phyloP scores from a whole-genome alignment of 352 stramenopile species.

The Phytophthora idaei region DNA sequence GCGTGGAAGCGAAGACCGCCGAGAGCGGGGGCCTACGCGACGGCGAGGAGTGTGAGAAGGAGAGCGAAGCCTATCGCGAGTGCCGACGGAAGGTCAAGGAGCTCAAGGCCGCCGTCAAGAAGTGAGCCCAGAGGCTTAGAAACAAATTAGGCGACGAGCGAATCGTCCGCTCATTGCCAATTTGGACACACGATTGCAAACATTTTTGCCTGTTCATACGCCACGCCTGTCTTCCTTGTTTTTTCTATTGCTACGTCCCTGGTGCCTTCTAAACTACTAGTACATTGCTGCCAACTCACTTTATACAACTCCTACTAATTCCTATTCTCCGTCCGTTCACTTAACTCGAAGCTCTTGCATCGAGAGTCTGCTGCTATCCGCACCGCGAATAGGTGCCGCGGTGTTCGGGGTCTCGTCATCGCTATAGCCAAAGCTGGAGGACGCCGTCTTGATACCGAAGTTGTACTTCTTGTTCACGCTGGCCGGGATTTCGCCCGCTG shows the following conservation, averaged over 20 bases:
- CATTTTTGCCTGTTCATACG: conserved; percentile 15
- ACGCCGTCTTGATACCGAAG: conserved; percentile 37
- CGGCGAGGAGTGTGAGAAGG: conserved; percentile 71
- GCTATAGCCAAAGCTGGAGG: conserved; percentile 43
- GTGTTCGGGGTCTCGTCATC: conserved; percentile 35
- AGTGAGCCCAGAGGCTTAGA: conserved; percentile 3
- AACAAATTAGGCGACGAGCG: conserved; percentile 1
- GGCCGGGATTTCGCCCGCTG: neutral
- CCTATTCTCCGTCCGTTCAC: conserved; percentile 1
- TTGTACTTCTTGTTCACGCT: conserved; percentile 33
- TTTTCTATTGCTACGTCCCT: conserved; percentile 19
- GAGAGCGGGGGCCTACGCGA: conserved; percentile 70
- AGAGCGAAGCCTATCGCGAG: conserved; percentile 68
- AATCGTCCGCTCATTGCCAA: neutral
- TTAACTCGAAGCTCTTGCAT: conserved; percentile 33
- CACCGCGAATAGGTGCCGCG: conserved; percentile 10
- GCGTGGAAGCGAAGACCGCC: conserved; percentile 61
- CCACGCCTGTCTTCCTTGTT: conserved; percentile 6
- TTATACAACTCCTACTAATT: conserved; percentile 9
- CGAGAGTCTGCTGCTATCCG: conserved; percentile 20
- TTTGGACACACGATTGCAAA: conserved; percentile 8
- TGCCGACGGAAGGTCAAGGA: conserved; percentile 57
- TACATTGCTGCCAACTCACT: conserved; percentile 17
- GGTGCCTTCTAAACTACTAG: conserved; percentile 12
- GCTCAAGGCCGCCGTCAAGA: conserved; percentile 34